phyloP scores from a whole-genome alignment of 257 asterid genomes.

The Solanum commersonii region DNA sequence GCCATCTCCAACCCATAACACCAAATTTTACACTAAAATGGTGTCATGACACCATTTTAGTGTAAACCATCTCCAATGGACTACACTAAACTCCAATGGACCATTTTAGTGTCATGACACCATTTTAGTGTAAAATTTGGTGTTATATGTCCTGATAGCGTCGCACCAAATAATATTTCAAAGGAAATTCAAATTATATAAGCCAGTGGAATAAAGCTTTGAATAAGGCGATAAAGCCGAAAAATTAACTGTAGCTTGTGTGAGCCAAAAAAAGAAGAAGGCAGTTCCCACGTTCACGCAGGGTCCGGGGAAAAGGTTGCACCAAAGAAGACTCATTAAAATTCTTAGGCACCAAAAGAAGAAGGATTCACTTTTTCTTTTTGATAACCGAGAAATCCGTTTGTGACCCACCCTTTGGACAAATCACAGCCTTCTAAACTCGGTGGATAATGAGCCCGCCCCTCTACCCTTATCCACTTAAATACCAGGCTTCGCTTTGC shows the following conservation, averaged over 20 bases:
- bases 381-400: background rate
- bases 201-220: background rate
- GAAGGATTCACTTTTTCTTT: background rate
- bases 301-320: background rate
- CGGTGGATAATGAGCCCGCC: background rate
- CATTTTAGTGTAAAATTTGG: background rate
- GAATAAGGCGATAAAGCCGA: background rate
- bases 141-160: background rate
- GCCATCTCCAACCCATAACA: background rate
- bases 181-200: background rate
- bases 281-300: background rate
- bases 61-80: background rate
- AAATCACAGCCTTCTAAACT: background rate
- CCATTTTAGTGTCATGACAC: too few relatives aligned
- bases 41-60: too few relatives aligned
- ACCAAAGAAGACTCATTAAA: background rate
- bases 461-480: background rate
- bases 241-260: background rate
- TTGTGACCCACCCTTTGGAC: fast-evolving
- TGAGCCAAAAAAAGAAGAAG: background rate
- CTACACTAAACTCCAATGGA: background rate
- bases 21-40: background rate
- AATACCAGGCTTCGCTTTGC: background rate
- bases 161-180: background rate
- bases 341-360: background rate